phyloP scores from a whole-genome alignment of 768 basidiomycete genomes.

The Collybiopsis confluens region DNA sequence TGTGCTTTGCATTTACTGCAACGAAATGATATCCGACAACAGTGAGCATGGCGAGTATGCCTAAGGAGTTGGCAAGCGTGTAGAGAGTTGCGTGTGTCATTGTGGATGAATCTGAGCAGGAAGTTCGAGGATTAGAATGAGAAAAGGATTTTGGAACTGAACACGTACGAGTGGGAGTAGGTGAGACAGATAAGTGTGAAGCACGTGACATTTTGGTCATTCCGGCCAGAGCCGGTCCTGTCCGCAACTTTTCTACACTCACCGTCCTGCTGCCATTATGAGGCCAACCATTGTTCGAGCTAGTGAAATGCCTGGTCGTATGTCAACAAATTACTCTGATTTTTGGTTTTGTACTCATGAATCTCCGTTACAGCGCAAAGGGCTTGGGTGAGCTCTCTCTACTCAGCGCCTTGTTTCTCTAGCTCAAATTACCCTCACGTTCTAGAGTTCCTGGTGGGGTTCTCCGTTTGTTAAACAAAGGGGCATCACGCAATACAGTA shows the following conservation, averaged over 20 bases:
- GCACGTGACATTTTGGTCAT: too few relatives aligned
- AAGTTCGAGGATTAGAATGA: not conserved
- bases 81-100: constrained; percentile 80
- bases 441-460: constrained; percentile 90
- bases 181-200: too few relatives aligned
- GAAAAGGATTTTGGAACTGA: not conserved
- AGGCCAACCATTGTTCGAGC: constrained; percentile 53
- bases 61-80: constrained; percentile 77
- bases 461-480: constrained; percentile 65
- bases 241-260: not conserved
- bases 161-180: constrained; percentile 1
- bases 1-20: constrained; percentile 62
- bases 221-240: too few relatives aligned
- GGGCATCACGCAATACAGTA: constrained; percentile 80
- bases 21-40: constrained; percentile 90
- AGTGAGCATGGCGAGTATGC: constrained; percentile 80
- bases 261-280: constrained; percentile 39
- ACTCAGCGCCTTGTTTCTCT: not conserved
- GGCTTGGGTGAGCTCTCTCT: constrained; percentile 63
- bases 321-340: constrained; percentile 25
- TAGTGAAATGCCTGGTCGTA: constrained; percentile 84
- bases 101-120: constrained; percentile 27
- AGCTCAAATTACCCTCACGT: not conserved
- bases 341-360: constrained; percentile 5
- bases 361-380: constrained; percentile 46